phyloP scores from a whole-genome alignment of 352 stramenopile species.

The Paralagenidium karlingii region DNA sequence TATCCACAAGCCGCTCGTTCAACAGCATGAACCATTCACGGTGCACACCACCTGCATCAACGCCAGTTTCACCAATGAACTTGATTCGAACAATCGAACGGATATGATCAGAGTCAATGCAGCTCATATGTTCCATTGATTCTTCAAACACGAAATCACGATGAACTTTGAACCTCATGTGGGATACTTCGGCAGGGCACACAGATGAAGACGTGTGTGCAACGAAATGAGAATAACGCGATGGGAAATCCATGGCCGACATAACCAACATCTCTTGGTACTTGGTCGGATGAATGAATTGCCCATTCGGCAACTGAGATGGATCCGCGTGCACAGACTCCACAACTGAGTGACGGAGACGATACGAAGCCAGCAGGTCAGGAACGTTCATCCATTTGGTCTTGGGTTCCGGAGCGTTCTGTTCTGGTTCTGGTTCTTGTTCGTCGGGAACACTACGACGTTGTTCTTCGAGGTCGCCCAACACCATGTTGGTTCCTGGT shows the following conservation, averaged over 20 bases:
- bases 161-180: no score
- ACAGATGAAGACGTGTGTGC: background rate
- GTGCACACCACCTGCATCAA: slow-evolving; percentile 75
- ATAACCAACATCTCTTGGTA: background rate
- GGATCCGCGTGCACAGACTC: background rate
- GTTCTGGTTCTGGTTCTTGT: background rate
- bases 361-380: no score
- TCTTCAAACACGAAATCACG: slow-evolving; percentile 47
- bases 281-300: background rate
- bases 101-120: slow-evolving; percentile 36
- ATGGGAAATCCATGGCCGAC: slow-evolving; percentile 1
- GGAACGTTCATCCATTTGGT: no score
- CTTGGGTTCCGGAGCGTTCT: background rate
- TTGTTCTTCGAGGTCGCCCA: no score
- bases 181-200: no score
- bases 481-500: slow-evolving; percentile 93
- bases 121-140: slow-evolving; percentile 47
- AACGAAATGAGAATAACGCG: background rate
- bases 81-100: slow-evolving; percentile 55
- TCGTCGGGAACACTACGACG: background rate
- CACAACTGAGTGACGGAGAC: no score
- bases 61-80: slow-evolving; percentile 67
- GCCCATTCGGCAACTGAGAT: background rate
- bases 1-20: slow-evolving; percentile 35
- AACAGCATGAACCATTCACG: slow-evolving; percentile 83